These are phyloP conservation scores for Zalaria sp. DNA, from an alignment of 2,329 filamentous ascomycete genomes.

Conservation along the genomic window DNA sequence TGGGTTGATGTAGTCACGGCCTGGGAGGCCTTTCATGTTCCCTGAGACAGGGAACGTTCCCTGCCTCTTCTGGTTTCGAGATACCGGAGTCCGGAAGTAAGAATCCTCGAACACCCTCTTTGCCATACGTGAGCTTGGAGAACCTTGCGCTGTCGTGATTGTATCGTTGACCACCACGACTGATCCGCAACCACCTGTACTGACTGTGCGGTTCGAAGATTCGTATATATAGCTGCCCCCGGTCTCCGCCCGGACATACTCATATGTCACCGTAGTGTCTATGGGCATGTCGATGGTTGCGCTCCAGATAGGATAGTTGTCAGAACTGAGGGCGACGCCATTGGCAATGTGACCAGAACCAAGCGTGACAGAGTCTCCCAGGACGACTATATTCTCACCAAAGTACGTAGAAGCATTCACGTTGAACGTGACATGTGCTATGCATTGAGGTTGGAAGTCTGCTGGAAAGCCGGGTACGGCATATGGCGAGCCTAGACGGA, in stretches of 20 bases:
- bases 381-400: constrained; percentile 21
- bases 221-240: constrained; percentile 19
- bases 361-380: constrained; percentile 17
- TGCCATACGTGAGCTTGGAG: background rate
- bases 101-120: background rate
- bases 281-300: constrained; percentile 17
- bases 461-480: constrained; percentile 54
- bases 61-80: too few species aligned
- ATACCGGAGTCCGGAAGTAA: too few species aligned
- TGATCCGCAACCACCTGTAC: constrained; percentile 16
- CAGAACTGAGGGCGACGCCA: constrained; percentile 14
- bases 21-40: constrained; percentile 36
- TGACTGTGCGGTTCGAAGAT: constrained; percentile 15
- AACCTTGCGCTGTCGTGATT: constrained; percentile 14
- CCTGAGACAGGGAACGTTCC: background rate
- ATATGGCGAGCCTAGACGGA: constrained; percentile 46
- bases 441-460: constrained; percentile 46
- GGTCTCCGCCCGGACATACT: constrained; percentile 17
- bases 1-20: constrained; percentile 49
- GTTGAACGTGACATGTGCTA: constrained; percentile 17
- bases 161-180: constrained; percentile 10
- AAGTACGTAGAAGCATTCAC: constrained; percentile 19
- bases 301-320: constrained; percentile 20
- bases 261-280: constrained; percentile 16
- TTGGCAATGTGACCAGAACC: constrained; percentile 13